Base-by-base conservation (phyloP, 2,329 filamentous ascomycete species). In the Hypoxylon sp. region DNA sequence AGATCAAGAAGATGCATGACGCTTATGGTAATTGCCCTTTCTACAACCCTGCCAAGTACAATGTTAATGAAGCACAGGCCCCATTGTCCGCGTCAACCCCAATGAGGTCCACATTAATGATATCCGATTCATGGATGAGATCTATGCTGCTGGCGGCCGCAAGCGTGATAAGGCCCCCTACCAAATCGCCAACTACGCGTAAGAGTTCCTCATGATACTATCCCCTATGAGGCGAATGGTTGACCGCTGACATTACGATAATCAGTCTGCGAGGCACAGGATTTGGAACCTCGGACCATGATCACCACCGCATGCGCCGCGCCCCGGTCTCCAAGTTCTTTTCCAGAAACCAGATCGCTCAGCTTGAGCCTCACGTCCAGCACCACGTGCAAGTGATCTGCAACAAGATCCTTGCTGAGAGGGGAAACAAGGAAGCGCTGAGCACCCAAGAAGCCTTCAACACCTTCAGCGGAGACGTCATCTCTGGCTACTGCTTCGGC, bases 331-430 rank as follows among this genome's bases (percentile, higher is more conserved):
- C 55, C 43, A 64, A 62, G 27, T 70, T 68, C 60, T 71, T 71
- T 50, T 69, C 67, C 0, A 63, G 62, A 15, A 32, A 35, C 17
- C 64, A 65, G 51, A 64, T 71, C 30, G 34, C 61, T 2, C 57
- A 57, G 63, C 64, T 71, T n/a, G 69, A 71, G 51, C 49, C 54
- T 2, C 61, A 66, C 13, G 49, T 71, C 2, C 57, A 65, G 25
- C 53, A 37, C 3, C 40, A 65, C 11, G 62, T 60, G 2, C 64
- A 67, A 51, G 59, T 49, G 5, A 59, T 66, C 1, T 68, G 65
- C 48, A 60, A 69, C 52, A 69, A 69, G 52, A 49, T 71, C 12
- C 47, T 63, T 3, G 53, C 32, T 3, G 16, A 35, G 8, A 13
- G 21, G 5, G 46, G 31, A 6, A 38, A 42, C 7, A 9, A 25